Base-by-base conservation (phyloP, 345 rosid genomes). In the Acer negundo region DNA sequence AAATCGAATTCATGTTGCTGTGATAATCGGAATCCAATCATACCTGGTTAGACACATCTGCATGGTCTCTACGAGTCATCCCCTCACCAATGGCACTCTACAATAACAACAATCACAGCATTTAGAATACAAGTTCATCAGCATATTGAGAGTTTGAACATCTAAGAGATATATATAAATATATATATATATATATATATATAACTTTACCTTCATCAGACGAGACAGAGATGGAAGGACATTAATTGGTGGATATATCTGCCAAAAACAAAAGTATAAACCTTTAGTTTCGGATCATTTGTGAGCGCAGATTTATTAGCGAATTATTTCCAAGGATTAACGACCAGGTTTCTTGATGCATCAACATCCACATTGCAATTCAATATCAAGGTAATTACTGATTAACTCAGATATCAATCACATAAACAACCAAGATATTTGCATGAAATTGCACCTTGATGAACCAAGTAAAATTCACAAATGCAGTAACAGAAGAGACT, bases 21-120 rank as follows among this genome's bases (percentile, higher is more conserved):
- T 31, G 77, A 58, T 63, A 16, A 55, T 26, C 2, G 28, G 28
- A 26, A 26, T 42, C 49, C 47, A 73, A 69, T 47, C 82, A 78
- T 62, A 91, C 98, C 93, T 94, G 98, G 85, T 93, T 94, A 77
- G 97, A 94, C 75, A 94, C 97, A 84, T 94, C 97, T 13, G 98
- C 70, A 81, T 94, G 98, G 86, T 93, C 98, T 74, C 87, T 81
- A 8, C 97, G 95, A 72, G 99, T 93, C 98, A 93, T 95, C 20
- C 98, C 99, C 79, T 95, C 99, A 19, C 99, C 99, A 81, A 95
- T 93, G 78, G 98, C 99, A 85, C 99, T 95, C 99, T 95, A 82
- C 81, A 80, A 72, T n/a, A 59, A 46, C 28, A 53, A 3, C 16
- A 17, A 35, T 53, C 55, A 65, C 55, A 20, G 11, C 13, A 66